Percentiles rank a stretch among this genome's conserved stretches.
These are phyloP conservation scores for Sanghuangporus weigelae DNA, from an alignment of 1,284 basidiomycete species.

Conservation along the genomic window DNA sequence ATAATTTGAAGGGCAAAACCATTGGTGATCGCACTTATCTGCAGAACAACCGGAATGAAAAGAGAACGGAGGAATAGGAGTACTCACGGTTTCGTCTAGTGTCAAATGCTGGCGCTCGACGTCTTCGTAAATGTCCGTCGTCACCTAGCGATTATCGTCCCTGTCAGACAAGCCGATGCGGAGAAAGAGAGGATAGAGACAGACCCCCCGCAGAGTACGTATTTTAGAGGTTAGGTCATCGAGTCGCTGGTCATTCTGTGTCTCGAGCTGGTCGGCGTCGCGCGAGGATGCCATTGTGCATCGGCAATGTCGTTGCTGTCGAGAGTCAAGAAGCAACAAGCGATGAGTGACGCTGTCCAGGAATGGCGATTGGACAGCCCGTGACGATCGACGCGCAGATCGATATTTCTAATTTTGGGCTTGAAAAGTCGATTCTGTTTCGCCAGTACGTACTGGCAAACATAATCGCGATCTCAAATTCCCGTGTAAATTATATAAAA, in stretches of 20 bases:
- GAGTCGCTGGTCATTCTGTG: constrained; percentile 76
- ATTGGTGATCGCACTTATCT: background rate
- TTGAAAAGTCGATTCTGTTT: background rate
- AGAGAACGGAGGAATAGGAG: background rate
- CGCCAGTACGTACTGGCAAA: background rate
- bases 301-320: background rate
- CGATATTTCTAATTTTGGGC: too few species aligned
- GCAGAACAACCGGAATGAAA: background rate
- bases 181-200: constrained; percentile 23
- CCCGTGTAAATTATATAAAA: background rate
- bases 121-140: constrained; percentile 75
- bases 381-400: background rate
- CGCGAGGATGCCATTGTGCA: constrained; percentile 16
- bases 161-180: constrained; percentile 5
- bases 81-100: constrained; percentile 66
- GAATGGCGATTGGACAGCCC: background rate
- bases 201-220: constrained; percentile 67
- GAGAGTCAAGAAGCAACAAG: background rate
- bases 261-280: constrained; percentile 58
- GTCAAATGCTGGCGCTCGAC: constrained; percentile 75
- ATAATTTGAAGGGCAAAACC: background rate
- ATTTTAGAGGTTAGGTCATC: constrained; percentile 79
- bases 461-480: background rate
- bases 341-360: background rate
- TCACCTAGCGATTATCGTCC: constrained; percentile 45